A percentile compares a stretch with the other conserved stretches of the same genome.
These are phyloP conservation scores for Scytalidium sp. DNA, from an alignment of 2,329 filamentous ascomycete genomes.

Conservation along the genomic window DNA sequence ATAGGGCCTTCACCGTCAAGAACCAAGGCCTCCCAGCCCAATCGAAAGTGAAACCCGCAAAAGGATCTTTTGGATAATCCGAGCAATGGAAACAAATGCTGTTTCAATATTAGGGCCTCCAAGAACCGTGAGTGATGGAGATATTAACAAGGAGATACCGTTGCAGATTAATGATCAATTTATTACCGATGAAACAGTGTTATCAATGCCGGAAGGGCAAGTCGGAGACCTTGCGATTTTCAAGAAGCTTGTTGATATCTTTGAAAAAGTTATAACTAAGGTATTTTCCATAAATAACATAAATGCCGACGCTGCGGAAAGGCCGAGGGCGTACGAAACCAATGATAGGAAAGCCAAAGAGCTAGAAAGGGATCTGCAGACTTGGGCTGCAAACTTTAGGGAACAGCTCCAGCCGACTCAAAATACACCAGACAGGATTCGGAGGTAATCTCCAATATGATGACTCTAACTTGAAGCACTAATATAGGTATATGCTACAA, in stretches of 20 bases:
- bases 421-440: too few species aligned
- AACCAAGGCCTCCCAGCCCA: slow-evolving; percentile 53
- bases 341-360: neutral
- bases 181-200: slow-evolving; percentile 53
- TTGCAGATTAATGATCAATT: slow-evolving; percentile 61
- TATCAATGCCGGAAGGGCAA: slow-evolving; percentile 47
- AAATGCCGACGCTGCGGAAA: too few species aligned
- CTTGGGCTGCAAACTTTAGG: neutral
- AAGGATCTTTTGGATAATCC: slow-evolving; percentile 61
- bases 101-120: slow-evolving; percentile 62
- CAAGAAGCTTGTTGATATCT: neutral
- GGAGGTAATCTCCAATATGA: too few species aligned
- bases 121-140: slow-evolving; percentile 55
- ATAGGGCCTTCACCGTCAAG: slow-evolving; percentile 69
- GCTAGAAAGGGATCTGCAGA: neutral
- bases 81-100: slow-evolving; percentile 65
- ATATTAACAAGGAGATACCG: slow-evolving; percentile 61
- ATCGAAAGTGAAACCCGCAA: slow-evolving; percentile 59
- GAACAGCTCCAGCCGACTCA: slow-evolving; percentile 16
- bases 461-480: slow-evolving; percentile 31
- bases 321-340: neutral
- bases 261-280: neutral
- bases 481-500: neutral
- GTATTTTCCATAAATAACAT: too few species aligned
- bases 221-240: slow-evolving; percentile 57